Percentiles rank a stretch among this genome's conserved stretches.
phyloP scores from a whole-genome alignment of 139 green algal genomes.

The Chlorella vulgaris region DNA sequence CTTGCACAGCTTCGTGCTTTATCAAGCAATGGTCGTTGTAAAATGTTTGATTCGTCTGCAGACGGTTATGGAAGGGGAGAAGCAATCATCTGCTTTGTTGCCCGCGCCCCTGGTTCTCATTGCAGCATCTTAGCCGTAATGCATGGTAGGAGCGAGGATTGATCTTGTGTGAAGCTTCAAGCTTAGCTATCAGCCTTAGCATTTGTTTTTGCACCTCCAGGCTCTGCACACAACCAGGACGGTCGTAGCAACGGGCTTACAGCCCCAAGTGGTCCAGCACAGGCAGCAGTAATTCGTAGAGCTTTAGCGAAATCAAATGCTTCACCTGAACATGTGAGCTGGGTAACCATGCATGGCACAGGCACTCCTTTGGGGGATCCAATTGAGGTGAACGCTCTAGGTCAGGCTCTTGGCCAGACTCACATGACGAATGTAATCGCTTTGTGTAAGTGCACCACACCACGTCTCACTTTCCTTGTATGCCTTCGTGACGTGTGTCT shows the following conservation, averaged over 20 bases:
- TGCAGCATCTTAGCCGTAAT: not conserved
- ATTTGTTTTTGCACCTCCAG: not conserved
- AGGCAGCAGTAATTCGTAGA: conserved; percentile 60
- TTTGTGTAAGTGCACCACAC: not conserved
- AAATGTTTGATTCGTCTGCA: conserved; percentile 58
- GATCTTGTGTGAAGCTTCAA: not conserved
- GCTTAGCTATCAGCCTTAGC: too few relatives aligned
- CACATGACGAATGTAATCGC: not conserved
- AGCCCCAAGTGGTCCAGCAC: conserved; percentile 76
- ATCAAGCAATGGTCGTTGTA: conserved; percentile 55
- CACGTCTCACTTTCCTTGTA: too few relatives aligned
- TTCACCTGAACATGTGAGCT: not conserved
- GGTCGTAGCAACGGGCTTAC: conserved; percentile 54
- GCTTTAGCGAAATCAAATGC: conserved; percentile 45
- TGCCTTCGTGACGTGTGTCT: too few relatives aligned
- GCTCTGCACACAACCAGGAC: conserved; percentile 83
- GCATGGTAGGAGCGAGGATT: not conserved
- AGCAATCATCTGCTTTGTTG: conserved; percentile 51
- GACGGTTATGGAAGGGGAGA: conserved; percentile 74
- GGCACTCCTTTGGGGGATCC: conserved; percentile 59
- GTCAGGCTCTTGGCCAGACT: not conserved
- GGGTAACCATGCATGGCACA: conserved; percentile 57
- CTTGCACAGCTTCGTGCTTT: conserved; percentile 48
- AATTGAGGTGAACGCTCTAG: conserved; percentile 47
- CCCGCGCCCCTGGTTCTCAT: not conserved